Percentiles rank a stretch among this genome's conserved stretches.
These are phyloP conservation scores for Pisolithus marmoratus DNA, from an alignment of 768 basidiomycete genomes.

Conservation along the genomic window DNA sequence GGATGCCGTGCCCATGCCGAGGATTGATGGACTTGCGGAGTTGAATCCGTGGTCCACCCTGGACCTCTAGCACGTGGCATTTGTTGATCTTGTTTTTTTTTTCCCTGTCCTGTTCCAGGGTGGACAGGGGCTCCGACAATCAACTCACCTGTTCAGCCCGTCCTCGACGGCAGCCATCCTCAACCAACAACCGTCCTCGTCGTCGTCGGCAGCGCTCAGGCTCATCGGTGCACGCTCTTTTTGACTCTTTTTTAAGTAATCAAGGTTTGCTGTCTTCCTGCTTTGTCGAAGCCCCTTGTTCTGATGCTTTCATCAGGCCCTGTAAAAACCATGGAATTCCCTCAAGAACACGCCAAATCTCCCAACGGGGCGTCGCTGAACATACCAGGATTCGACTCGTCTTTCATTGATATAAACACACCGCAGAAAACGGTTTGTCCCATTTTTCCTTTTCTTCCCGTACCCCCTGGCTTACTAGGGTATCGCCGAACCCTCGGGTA, in stretches of 20 bases:
- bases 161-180: slow-evolving; percentile 7
- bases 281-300: not conserved
- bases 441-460: slow-evolving; percentile 26
- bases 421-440: slow-evolving; percentile 26
- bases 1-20: not conserved
- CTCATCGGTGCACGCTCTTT: not conserved
- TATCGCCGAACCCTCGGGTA: slow-evolving; percentile 24
- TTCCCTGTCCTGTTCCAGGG: slow-evolving; percentile 27
- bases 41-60: slow-evolving; percentile 17
- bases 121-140: slow-evolving; percentile 35
- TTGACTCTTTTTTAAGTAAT: not conserved
- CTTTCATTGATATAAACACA: slow-evolving; percentile 20
- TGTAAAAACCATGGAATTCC: slow-evolving; percentile 26
- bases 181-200: slow-evolving; percentile 13
- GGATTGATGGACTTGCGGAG: not conserved
- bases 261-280: slow-evolving; percentile 10
- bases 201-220: slow-evolving; percentile 1
- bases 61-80: slow-evolving; percentile 24
- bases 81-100: slow-evolving; percentile 30
- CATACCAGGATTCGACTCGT: slow-evolving; percentile 13
- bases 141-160: slow-evolving; percentile 22
- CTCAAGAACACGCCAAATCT: slow-evolving; percentile 19
- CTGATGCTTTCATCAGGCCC: slow-evolving; percentile 26
- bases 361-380: slow-evolving; percentile 6
- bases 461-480: slow-evolving; percentile 20